Evolutionary conservation across 139 green algal genomes (phyloP), one percentile per base, ranked within the genome.

Genomic region (Auxenochlorella pyrenoidosa): DNA sequence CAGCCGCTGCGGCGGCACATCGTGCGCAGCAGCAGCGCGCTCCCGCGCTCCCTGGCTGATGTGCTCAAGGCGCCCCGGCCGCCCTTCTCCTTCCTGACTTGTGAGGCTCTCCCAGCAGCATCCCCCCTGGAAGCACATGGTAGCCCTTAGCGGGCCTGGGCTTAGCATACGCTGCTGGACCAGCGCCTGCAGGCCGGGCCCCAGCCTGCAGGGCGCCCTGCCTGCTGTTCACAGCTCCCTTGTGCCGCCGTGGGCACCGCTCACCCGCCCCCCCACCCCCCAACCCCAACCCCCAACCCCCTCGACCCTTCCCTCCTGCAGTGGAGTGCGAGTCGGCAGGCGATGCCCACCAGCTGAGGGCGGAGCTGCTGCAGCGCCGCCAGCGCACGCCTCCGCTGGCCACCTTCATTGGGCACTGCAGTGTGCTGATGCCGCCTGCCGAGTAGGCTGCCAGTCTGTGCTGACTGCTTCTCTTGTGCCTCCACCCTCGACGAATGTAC

Each of bases 1-100:
- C 80, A 85, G 80, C 80, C 80, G 40, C 60, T 63, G 80, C 80
- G 80, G 40, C 80, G 80, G 28, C 63, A 76, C 63, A 63, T 85
- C 12, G 80, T 85, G 63, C 80, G 80, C 40, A 60, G 80, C 60
- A 70, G 59, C 22, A 59, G 40, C 28, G 47, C 30, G 30, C 80
- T 85, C 40, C 80, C 80, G 8, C 80, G 80, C 28, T 36, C 80
- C 40, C 59, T 85, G 40, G 63, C 80, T 0, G 80, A 85, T 8
- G 80, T 59, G 60, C 63, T 75, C 28, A 59, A 60, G 28, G 66
- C 80, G 63, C 80, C 80, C 22, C 80, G 80, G 16, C 80, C 80
- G 40, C 63, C 66, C 80, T 85, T 85, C 60, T 77, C 63, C 63
- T 76, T 44, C 70, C 70, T 76, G 70, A 47, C 70, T 43, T 34